A percentile compares a stretch with the other conserved stretches of the same genome.
Conservation (phyloP, 345 rosid genomes). For the Eucalyptus guilfoylei region DNA sequence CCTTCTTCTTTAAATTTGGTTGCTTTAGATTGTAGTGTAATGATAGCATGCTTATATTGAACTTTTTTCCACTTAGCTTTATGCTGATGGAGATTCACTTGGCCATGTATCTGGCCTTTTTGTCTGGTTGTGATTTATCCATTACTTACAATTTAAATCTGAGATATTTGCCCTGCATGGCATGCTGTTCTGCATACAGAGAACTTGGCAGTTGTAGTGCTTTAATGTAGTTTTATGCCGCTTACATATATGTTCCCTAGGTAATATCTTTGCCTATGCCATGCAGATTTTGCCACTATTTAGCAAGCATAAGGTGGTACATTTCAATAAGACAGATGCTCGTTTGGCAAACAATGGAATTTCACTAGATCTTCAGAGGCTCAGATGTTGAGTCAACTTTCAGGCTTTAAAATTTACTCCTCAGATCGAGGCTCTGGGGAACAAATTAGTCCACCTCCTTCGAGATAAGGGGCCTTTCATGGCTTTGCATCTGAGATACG, state of each 20-base stretch:
- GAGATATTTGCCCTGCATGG: neutral
- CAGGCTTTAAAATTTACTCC: conserved; percentile 90
- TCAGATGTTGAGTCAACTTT: conserved; percentile 86
- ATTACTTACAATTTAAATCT: neutral
- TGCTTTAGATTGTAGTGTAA: neutral
- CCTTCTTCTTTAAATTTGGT: neutral
- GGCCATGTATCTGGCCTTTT: neutral
- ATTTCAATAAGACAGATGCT: conserved; percentile 81
- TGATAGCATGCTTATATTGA: neutral
- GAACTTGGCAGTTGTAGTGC: neutral
- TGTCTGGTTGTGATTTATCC: neutral
- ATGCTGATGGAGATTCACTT: neutral
- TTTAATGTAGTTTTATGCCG: neutral
- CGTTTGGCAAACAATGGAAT: conserved; percentile 89
- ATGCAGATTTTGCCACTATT: conserved; percentile 80
- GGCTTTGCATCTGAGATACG: conserved; percentile 93
- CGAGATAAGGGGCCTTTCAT: conserved; percentile 69
- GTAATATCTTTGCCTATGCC: neutral
- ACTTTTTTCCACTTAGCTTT: neutral
- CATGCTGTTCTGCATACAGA: neutral
- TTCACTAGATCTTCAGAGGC: conserved; percentile 58
- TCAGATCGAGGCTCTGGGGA: conserved; percentile 75
- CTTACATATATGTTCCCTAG: neutral
- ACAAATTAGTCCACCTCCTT: conserved; percentile 59
- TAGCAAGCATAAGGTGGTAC: conserved; percentile 60